Evolutionary conservation across 2,329 filamentous ascomycete genomes (phyloP), one percentile per base, ranked within the genome.

Genomic region (Colletotrichum kahawae): DNA sequence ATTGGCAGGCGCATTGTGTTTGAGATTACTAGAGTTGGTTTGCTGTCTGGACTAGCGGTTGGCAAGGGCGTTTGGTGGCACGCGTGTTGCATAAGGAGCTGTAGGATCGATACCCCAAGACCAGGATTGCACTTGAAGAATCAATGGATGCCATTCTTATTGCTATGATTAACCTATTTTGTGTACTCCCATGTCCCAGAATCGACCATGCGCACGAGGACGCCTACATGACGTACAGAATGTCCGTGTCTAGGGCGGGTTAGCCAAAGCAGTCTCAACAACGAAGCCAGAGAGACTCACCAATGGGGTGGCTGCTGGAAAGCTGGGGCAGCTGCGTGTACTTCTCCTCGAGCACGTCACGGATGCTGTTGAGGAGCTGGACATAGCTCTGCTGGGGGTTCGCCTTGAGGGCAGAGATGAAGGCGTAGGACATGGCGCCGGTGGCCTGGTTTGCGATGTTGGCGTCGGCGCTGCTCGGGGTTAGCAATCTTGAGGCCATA

Each of bases 351-450:
- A 99, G 88, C 81, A 98, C 93, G 72, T 98, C 96, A 73, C 97
- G 94, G 81, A 99, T 96, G 84, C 93, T 98, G 89, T 98, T 98
- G 79, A 99, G 90, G 73, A 99, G 88, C 88, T 98, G 93, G 66
- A 98, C 95, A 82, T 99, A 99, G 86, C 94, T 98, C 88, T 98
- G 97, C 83, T 98, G 93, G 1, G 95, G 95, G 82, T 98, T 98
- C 87, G 96, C 95, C 88, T 94, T 96, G 81, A 98, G 90, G 24
- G 96, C 93, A 2, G 90, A 92, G 84, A 99, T 97, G 84, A 99
- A 99, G 3, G 97, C 97, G 92, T 94, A 98, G 5, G 95, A 98
- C 97, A 99, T 98, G 84, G 97, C 97, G 70, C 97, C 97, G 0
- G 97, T 99, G 38, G 97, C 96, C 86, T 98, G 91, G 71, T 95